A percentile compares a stretch with the other conserved stretches of the same genome.
Evolutionary conservation across 768 basidiomycete genomes (phyloP).

Genomic region (Amylocystis lapponica): DNA sequence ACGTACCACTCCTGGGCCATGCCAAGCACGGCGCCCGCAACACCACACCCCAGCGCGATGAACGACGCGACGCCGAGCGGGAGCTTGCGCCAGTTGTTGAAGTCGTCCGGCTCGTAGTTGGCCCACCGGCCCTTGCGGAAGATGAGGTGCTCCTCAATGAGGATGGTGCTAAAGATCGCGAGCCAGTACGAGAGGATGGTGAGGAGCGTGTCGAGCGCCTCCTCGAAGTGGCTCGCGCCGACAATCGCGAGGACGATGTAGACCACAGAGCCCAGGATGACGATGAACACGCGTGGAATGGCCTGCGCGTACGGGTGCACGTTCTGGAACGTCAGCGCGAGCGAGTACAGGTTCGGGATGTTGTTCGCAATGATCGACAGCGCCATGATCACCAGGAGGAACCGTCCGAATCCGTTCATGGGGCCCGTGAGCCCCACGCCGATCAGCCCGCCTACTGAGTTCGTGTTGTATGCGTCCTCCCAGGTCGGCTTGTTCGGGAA

Average conservation of each 20-base stretch:
- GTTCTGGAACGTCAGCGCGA: constrained; percentile 37
- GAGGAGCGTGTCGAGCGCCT: constrained; percentile 31
- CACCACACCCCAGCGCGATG: constrained; percentile 28
- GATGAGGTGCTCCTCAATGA: constrained; percentile 41
- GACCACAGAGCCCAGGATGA: constrained; percentile 28
- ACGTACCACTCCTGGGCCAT: constrained; percentile 31
- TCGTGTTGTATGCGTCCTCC: constrained; percentile 23
- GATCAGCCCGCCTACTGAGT: constrained; percentile 38
- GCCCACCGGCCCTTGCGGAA: constrained; percentile 32
- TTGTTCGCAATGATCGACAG: constrained; percentile 37
- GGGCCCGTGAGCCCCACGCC: constrained; percentile 26
- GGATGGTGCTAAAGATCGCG: constrained; percentile 34
- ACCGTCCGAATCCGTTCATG: constrained; percentile 32
- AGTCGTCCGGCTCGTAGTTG: constrained; percentile 32
- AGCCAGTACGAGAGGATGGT: constrained; percentile 36
- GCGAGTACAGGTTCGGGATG: constrained; percentile 36
- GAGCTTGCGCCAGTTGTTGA: constrained; percentile 26
- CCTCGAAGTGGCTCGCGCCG: constrained; percentile 34
- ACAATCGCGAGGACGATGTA: constrained; percentile 38
- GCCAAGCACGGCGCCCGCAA: constrained; percentile 33
- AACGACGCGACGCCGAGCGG: constrained; percentile 36
- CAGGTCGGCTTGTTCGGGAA: constrained; percentile 26
- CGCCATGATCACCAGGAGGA: constrained; percentile 37
- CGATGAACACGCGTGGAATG: constrained; percentile 30
- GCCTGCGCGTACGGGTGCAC: constrained; percentile 30